A percentile compares a stretch with the other conserved stretches of the same genome.
phyloP scores from a whole-genome alignment of 2,329 filamentous ascomycete genomes.

The Sphaerostilbella broomeana region DNA sequence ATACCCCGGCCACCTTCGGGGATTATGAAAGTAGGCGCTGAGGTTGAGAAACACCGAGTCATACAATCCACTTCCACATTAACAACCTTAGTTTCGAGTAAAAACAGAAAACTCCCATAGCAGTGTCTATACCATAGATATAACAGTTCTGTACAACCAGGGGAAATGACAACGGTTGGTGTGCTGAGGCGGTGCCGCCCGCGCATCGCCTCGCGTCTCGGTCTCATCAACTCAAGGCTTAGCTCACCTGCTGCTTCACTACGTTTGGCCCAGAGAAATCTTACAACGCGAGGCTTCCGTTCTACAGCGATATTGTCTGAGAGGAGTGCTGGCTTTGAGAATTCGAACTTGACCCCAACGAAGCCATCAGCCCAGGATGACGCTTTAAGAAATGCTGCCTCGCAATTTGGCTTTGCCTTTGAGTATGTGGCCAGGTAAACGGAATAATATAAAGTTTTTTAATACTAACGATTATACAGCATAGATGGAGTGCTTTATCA shows the following conservation, averaged over 20 bases:
- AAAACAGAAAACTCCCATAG: too few species aligned
- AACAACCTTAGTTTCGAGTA: too few species aligned
- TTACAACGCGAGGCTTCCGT: conserved; percentile 3
- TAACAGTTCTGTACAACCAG: background rate
- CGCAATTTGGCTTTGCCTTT: conserved; percentile 33
- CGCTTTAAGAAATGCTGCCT: conserved; percentile 21
- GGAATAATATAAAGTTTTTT: background rate
- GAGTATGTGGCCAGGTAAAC: conserved; percentile 23
- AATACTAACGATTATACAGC: conserved; percentile 24
- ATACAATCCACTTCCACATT: too few species aligned
- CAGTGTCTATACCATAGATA: background rate
- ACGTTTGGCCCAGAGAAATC: background rate
- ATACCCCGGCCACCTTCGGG: too few species aligned
- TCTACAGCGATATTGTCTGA: background rate
- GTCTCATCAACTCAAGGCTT: background rate
- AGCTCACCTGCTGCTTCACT: background rate
- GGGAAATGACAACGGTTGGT: conserved; percentile 1
- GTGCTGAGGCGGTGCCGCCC: conserved; percentile 8
- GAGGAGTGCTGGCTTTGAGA: background rate
- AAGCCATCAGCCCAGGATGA: conserved; percentile 7
- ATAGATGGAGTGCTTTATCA: conserved; percentile 96
- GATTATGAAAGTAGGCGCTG: too few species aligned
- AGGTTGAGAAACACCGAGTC: too few species aligned
- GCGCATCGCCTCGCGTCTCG: background rate
- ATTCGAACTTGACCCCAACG: too few species aligned